These are phyloP conservation scores for Aspergillus sp. DNA, from an alignment of 2,329 filamentous ascomycete genomes.

Conservation along the genomic window DNA sequence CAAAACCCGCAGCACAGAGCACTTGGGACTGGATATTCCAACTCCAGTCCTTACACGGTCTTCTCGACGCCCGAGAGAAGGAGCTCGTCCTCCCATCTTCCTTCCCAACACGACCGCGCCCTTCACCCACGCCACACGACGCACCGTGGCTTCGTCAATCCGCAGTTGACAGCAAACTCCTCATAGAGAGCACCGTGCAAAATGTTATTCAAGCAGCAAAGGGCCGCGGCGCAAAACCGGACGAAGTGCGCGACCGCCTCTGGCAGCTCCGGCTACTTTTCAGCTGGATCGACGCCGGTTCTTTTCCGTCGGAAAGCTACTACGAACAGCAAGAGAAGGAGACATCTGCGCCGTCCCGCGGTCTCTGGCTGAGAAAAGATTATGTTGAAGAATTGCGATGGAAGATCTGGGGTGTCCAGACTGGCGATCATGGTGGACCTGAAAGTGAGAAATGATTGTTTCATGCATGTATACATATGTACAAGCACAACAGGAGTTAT, in stretches of 20 bases:
- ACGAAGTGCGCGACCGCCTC: conserved; percentile 56
- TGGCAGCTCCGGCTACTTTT: conserved; percentile 65
- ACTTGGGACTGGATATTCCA: conserved; percentile 75
- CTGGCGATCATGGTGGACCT: conserved; percentile 7
- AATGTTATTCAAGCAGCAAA: conserved; percentile 33
- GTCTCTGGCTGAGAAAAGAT: conserved; percentile 40
- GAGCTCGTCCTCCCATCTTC: conserved; percentile 57
- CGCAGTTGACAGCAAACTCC: conserved; percentile 70
- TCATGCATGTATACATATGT: background rate
- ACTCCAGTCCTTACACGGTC: conserved; percentile 53
- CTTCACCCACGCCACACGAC: conserved; percentile 43
- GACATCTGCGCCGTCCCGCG: conserved; percentile 22
- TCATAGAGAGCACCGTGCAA: conserved; percentile 56
- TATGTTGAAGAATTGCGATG: conserved; percentile 42
- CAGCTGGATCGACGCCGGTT: conserved; percentile 59
- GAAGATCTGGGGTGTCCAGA: conserved; percentile 44
- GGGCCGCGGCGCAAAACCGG: conserved; percentile 34
- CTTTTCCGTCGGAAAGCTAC: conserved; percentile 18
- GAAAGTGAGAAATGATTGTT: background rate
- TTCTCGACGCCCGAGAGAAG: conserved; percentile 65
- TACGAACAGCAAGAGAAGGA: conserved; percentile 40
- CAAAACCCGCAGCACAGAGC: conserved; percentile 35
- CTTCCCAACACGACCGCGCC: conserved; percentile 29
- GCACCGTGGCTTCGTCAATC: conserved; percentile 57
- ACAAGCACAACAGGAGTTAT: background rate